Evolutionary conservation across 306 rosid species (phyloP).

Genomic region (Lagenaria siceraria): DNA sequence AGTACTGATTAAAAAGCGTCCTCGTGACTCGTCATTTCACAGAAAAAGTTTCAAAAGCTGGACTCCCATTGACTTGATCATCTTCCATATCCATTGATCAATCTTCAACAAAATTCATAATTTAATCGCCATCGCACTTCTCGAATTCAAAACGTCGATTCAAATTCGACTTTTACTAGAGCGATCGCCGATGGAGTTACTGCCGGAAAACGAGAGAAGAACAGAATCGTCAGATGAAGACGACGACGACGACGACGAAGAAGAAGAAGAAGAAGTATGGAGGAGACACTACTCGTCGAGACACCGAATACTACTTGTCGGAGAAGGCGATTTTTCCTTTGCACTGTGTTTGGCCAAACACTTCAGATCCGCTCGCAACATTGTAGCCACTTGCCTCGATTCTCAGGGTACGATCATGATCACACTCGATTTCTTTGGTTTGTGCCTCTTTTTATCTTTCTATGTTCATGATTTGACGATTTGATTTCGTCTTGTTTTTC

Average conservation of each 20-base stretch:
- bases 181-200: background rate
- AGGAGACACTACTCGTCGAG: constrained; percentile 58
- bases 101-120: constrained; percentile 3
- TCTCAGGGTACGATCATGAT: constrained; percentile 28
- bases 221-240: constrained; percentile 7
- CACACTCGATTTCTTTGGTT: background rate
- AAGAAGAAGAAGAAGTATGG: constrained; percentile 34
- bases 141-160: background rate
- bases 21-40: background rate
- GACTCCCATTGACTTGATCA: background rate
- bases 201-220: background rate
- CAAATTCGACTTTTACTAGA: background rate
- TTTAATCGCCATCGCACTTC: background rate
- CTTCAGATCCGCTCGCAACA: constrained; percentile 52
- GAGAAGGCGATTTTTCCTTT: constrained; percentile 84
- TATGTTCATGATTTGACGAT: background rate
- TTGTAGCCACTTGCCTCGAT: constrained; percentile 72
- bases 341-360: constrained; percentile 41
- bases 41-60: background rate
- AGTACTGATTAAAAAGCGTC: background rate
- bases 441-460: background rate
- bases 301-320: constrained; percentile 52
- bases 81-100: background rate
- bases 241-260: constrained; percentile 12
- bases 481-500: background rate